phyloP scores from a whole-genome alignment of 2,329 filamentous ascomycete genomes.

The Xylariales sp. region DNA sequence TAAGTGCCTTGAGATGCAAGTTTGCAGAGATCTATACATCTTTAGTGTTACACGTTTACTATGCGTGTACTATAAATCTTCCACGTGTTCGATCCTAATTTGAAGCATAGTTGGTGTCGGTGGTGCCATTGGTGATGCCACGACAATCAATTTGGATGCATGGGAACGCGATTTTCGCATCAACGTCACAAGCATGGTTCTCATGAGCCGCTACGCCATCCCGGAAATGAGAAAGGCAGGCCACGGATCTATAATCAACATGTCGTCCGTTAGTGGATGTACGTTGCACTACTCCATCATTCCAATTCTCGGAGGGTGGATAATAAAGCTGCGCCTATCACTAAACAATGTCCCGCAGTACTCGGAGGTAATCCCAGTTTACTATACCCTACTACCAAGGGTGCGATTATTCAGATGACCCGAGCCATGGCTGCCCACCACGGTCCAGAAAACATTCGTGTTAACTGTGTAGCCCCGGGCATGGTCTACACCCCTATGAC shows the following conservation, averaged over 20 bases:
- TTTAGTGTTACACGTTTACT: too few species aligned
- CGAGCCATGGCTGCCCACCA: conserved; percentile 15
- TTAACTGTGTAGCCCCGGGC: conserved; percentile 17
- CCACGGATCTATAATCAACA: conserved; percentile 30
- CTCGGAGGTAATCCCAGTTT: conserved; percentile 21
- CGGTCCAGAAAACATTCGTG: conserved; percentile 13
- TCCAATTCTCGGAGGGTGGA: too few species aligned
- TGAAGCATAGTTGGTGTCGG: conserved; percentile 23
- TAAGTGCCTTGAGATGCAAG: conserved; percentile 5
- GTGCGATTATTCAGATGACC: conserved; percentile 23
- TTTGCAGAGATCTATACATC: background rate
- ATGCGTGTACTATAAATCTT: too few species aligned
- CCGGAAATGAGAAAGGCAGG: conserved; percentile 27
- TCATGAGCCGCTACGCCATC: conserved; percentile 25
- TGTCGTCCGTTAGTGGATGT: conserved; percentile 27
- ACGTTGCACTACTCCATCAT: too few species aligned
- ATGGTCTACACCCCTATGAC: conserved; percentile 24
- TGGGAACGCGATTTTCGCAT: conserved; percentile 26
- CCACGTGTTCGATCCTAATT: too few species aligned
- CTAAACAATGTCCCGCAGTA: too few species aligned
- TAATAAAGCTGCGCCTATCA: too few species aligned
- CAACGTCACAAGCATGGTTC: conserved; percentile 31
- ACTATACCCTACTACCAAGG: conserved; percentile 27
- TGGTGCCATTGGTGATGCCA: conserved; percentile 25
- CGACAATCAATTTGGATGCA: conserved; percentile 19